Evolutionary conservation across 1,139 yeast species (phyloP).

Genomic region (Geotrichum australiense): DNA sequence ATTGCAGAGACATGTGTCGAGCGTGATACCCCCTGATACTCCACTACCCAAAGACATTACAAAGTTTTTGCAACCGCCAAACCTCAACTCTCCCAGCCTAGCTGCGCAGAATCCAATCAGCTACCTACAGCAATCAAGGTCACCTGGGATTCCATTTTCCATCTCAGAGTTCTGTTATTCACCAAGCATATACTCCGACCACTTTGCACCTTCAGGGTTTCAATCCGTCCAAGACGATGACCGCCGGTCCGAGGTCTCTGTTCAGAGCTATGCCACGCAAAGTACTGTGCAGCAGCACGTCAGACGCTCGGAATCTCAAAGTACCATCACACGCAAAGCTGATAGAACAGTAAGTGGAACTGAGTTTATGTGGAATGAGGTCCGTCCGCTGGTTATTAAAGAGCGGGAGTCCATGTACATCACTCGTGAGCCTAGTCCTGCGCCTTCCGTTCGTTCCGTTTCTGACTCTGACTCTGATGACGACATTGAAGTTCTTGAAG

Average conservation of each 20-base stretch:
- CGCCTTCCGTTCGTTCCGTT: background rate
- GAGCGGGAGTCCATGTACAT: no score
- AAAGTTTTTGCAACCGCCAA: conserved; percentile 2
- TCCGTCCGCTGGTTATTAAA: conserved; percentile 6
- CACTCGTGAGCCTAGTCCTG: background rate
- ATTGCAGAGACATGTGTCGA: no score
- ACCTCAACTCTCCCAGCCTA: background rate
- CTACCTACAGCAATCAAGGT: conserved; percentile 8
- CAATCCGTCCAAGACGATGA: conserved; percentile 11
- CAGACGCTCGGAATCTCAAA: no score
- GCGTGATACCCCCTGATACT: no score
- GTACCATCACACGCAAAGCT: no score
- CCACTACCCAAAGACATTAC: conserved; percentile 5
- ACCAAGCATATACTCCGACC: conserved; percentile 13
- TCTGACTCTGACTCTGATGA: background rate
- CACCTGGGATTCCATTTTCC: conserved; percentile 12
- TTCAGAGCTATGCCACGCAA: no score
- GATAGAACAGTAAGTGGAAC: conserved; percentile 7
- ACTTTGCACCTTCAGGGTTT: conserved; percentile 15
- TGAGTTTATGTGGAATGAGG: conserved; percentile 9
- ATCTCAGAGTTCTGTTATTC: conserved; percentile 13
- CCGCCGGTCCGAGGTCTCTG: background rate
- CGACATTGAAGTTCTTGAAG: background rate
- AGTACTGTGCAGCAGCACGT: no score
- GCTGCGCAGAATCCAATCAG: conserved; percentile 2